Percentiles rank a stretch among this genome's conserved stretches.
Evolutionary conservation across 176 grass and related monocot genomes (phyloP).

Genomic region (Aegilops umbellulata): DNA sequence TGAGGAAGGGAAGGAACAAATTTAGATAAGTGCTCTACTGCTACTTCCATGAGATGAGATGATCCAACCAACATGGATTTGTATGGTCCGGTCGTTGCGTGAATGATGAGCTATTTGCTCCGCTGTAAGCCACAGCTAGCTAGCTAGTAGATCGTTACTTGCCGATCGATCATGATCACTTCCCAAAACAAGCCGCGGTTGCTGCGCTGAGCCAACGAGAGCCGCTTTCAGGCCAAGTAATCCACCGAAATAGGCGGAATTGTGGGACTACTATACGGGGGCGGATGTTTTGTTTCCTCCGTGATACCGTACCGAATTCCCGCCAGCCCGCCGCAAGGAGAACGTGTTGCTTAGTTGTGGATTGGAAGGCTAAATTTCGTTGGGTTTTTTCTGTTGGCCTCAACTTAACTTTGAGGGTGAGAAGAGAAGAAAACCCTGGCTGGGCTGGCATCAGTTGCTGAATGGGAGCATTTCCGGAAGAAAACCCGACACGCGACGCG

Average conservation of each 20-base stretch:
- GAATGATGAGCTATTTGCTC: conserved; percentile 11
- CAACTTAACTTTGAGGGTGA: too few relatives aligned
- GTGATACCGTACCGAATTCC: neutral
- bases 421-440: too few relatives aligned
- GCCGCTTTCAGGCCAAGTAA: neutral
- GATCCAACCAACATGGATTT: too few relatives aligned
- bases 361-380: neutral
- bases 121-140: neutral
- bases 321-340: neutral
- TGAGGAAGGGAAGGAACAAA: neutral
- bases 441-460: neutral
- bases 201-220: neutral
- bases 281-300: neutral
- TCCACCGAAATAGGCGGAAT: neutral
- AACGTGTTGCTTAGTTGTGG: neutral
- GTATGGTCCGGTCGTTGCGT: conserved; percentile 5
- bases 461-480: neutral
- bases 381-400: neutral
- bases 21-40: neutral
- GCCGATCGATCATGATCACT: neutral
- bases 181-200: neutral
- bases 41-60: too few relatives aligned
- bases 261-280: too few relatives aligned
- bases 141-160: neutral
- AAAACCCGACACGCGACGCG: neutral